Conservation (phyloP, 352 stramenopile species). For the Phytophthora meadii region DNA sequence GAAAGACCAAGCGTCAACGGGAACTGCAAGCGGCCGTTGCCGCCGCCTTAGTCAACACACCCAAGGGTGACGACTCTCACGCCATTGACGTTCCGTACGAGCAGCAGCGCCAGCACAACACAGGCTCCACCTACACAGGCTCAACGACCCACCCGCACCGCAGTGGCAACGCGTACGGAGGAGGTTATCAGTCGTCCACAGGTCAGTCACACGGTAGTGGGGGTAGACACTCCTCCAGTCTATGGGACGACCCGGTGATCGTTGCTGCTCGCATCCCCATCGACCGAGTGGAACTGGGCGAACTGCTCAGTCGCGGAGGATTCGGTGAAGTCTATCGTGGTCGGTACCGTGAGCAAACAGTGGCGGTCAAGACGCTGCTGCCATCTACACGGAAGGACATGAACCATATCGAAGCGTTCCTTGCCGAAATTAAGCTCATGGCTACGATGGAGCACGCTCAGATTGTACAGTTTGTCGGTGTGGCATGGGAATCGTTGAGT, state of each 20-base stretch:
- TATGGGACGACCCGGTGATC: constrained; percentile 49
- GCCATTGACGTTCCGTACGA: constrained; percentile 26
- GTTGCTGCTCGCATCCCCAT: constrained; percentile 47
- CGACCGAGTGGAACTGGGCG: constrained; percentile 43
- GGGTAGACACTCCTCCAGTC: constrained; percentile 21
- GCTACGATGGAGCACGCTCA: constrained; percentile 48
- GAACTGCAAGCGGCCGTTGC: constrained; percentile 31
- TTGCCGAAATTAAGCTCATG: constrained; percentile 53
- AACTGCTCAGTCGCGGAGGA: constrained; percentile 41
- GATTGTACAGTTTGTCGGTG: constrained; percentile 35
- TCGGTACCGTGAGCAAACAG: constrained; percentile 38
- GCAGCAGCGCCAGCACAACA: constrained; percentile 25
- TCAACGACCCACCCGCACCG: constrained; percentile 19
- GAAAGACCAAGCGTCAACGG: constrained; percentile 20
- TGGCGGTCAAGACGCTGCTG: constrained; percentile 51
- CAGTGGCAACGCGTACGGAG: constrained; percentile 18
- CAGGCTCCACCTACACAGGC: constrained; percentile 32
- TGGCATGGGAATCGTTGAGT: constrained; percentile 55
- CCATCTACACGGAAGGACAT: constrained; percentile 41
- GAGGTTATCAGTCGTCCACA: constrained; percentile 14
- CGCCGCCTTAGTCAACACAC: constrained; percentile 22
- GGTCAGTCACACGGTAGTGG: constrained; percentile 9
- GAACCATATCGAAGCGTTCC: constrained; percentile 45
- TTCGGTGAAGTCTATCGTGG: constrained; percentile 51
- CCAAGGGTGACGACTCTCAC: constrained; percentile 26